Base-by-base conservation (phyloP, 345 rosid genomes). In the Noccaea bulbosa region DNA sequence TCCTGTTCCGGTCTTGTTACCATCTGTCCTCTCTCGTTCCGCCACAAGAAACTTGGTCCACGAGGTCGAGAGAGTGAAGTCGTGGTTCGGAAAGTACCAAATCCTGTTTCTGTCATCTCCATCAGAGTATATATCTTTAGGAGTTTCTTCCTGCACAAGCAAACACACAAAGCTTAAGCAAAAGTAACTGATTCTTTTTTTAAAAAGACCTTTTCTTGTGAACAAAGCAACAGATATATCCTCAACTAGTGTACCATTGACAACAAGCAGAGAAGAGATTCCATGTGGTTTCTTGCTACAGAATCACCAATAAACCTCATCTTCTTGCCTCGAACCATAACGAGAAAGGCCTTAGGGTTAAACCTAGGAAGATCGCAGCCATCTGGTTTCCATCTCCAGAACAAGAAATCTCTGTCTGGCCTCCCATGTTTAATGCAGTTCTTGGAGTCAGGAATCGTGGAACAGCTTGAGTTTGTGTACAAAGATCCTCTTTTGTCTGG, bases 321-420 rank as follows among this genome's bases (percentile, higher is more conserved):
- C 52, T 87, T 87, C 73, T 83, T 91, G 32, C 96, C 95, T 54
- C 85, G 65, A 39, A 89, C 85, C 72, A 83, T 41, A 33, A 56
- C 22, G 47, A 91, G 75, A 73, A 91, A 93, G 1, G 20, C 71
- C 57, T 70, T 77, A 0, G 90, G 74, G 71, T 85, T 86, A 59
- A 91, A 86, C 82, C 85, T 79, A 0, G 89, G 88, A 57, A 93
- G 86, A 53, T 85, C 72, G 68, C 97, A 93, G 12, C 60, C 74
- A 8, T 86, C 70, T 0, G 98, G 99, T 77, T 86, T 87, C 99
- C 99, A 91, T 78, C 88, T 85, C 99, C 96, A 93, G n/a, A 75
- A 84, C 49, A 89, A 81, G 59, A 89, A 93, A 63, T 78, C 90
- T 57, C 1, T 68, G 77, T 93, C 90, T 47, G 3, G 44, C 71